These are phyloP conservation scores for Angomonas deanei DNA, from an alignment of 208 protist species.

Conservation along the genomic window DNA sequence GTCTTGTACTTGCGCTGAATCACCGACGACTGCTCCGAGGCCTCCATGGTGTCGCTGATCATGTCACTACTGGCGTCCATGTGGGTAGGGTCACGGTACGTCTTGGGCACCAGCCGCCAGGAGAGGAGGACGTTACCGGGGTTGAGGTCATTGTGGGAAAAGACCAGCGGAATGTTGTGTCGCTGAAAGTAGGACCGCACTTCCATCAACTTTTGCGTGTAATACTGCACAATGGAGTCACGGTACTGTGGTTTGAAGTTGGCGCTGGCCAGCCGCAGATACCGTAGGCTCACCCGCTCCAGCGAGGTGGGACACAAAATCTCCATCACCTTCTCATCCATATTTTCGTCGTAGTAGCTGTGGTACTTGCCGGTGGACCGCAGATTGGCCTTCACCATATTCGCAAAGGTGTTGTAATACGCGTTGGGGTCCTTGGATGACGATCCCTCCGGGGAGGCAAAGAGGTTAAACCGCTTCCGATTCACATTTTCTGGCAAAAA, in stretches of 20 bases:
- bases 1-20: constrained; percentile 64
- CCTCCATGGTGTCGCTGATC: constrained; percentile 33
- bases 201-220: constrained; percentile 43
- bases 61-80: constrained; percentile 26
- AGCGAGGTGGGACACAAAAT: constrained; percentile 68
- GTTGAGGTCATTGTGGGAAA: constrained; percentile 85
- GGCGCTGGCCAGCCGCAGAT: constrained; percentile 55
- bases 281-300: constrained; percentile 66
- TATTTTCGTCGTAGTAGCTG: constrained; percentile 34
- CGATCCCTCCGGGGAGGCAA: constrained; percentile 6
- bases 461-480: constrained; percentile 18
- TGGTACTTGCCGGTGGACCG: constrained; percentile 5
- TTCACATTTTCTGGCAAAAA: constrained; percentile 68
- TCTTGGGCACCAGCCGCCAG: constrained; percentile 39
- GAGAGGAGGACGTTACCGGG: constrained; percentile 77
- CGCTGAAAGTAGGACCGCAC: constrained; percentile 37
- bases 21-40: constrained; percentile 38
- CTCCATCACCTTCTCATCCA: constrained; percentile 59
- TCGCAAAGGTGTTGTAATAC: constrained; percentile 24
- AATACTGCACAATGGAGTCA: constrained; percentile 30
- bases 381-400: constrained; percentile 22
- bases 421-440: constrained; percentile 16
- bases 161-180: constrained; percentile 47
- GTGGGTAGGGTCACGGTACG: constrained; percentile 14
- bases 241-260: constrained; percentile 38